Conservation (phyloP, 192 early-diverging fungal genomes). For the Mortierella hygrophila region DNA sequence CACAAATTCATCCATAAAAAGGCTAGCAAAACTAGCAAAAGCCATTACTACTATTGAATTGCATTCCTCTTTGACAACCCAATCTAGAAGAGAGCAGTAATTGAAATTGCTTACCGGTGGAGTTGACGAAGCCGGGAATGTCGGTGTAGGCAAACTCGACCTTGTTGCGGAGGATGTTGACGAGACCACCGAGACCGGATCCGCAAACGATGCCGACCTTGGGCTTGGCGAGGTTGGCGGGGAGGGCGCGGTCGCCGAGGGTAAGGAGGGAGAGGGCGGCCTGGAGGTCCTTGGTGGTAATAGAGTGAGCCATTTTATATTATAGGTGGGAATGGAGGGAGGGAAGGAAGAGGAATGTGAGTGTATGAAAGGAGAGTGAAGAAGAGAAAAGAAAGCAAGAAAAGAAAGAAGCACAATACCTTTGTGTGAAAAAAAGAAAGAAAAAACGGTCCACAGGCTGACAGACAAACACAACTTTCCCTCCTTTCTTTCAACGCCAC, state of each 20-base stretch:
- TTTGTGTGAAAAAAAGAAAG: not conserved
- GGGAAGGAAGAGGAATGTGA: not conserved
- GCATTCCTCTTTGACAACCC: no score
- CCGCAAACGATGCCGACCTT: conserved; percentile 88
- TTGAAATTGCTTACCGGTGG: conserved; percentile 68
- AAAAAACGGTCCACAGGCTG: not conserved
- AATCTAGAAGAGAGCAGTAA: conserved; percentile 8
- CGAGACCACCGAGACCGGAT: conserved; percentile 83
- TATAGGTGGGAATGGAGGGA: not conserved
- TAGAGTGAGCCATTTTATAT: conserved; percentile 46
- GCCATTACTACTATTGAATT: no score
- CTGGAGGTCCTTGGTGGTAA: conserved; percentile 49
- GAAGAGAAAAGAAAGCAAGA: not conserved
- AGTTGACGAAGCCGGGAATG: conserved; percentile 88
- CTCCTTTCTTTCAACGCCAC: not conserved
- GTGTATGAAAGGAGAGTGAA: not conserved
- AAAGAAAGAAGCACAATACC: not conserved
- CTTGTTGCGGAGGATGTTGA: conserved; percentile 71
- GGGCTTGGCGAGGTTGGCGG: conserved; percentile 58
- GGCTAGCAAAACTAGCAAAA: no score
- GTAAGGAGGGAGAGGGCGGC: conserved; percentile 46
- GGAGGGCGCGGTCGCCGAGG: conserved; percentile 40
- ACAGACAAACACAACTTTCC: no score
- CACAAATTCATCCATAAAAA: no score
- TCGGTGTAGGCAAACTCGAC: conserved; percentile 79